Evolutionary conservation across 352 stramenopile genomes (phyloP), one percentile per base, ranked within the genome.

Genomic region (Phytophthora pistaciae): DNA sequence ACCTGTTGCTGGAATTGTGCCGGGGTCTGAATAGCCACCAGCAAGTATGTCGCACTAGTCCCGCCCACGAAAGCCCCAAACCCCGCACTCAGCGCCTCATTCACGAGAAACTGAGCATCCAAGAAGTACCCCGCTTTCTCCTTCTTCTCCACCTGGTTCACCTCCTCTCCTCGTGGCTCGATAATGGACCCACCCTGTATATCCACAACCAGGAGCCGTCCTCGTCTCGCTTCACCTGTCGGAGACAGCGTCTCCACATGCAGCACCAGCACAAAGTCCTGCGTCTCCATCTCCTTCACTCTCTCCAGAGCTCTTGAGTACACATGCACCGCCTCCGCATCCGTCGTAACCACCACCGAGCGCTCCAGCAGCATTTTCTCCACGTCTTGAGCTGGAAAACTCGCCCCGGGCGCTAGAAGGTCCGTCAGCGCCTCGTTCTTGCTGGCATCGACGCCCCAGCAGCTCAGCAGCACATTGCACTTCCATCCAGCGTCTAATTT

Each of bases 1-100:
- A 92, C 88, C 72, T 92, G 83, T 55, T 94, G 87, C 50, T 94
- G 88, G 57, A 79, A 87, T 21, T 75, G 71, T 13, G 82, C 73
- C 23, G 80, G 68, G 3, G 80, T 92, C 16, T 80, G 84, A 54
- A 95, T 92, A 7, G 75, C 55, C 38, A 95, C 77, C 16, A 95
- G 23, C 8, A 92, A 38, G 50, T 83, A 93, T 0, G 86, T 91
- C 1, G 70, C 36, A 29, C 74, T 80, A 5, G 68, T 60, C 61
- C 85, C 82, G 3, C 85, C 84, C 33, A 94, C 49, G 23, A 83
- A 88, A 11, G 21, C 11, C 11, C 86, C 82, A 57, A 89, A 91
- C 23, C 55, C 72, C n/a, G 68, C 38, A 56, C 70, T 90, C 23
- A 92, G 55, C 10, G 44, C 38, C 9, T 67, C 48, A 38, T 89